Evolutionary conservation across 1,284 basidiomycete genomes (phyloP), one percentile per base, ranked within the genome.

Genomic region (Marasmius sp.): DNA sequence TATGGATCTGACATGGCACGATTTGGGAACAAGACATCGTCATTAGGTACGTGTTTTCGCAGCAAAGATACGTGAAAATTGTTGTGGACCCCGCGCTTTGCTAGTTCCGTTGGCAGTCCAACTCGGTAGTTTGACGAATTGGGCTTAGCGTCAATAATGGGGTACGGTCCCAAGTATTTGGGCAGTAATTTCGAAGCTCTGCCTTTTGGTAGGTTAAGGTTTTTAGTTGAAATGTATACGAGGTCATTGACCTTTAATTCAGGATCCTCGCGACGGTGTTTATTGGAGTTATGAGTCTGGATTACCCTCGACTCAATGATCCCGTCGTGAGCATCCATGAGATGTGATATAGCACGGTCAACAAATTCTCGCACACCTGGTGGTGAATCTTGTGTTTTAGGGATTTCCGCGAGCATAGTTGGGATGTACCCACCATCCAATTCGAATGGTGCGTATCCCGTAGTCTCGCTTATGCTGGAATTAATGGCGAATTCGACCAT

Each of bases 361-460:
- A 34, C 34, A 37, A 37, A 54, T 54, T 34, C 52, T 5, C 34
- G 33, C 4, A 54, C 37, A 11, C 52, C 52, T 2, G 16, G 52
- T 2, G 52, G 14, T 7, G 37, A 9, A 12, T 38, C 14, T 8
- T n/a, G 6, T 6, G 16, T 34, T 16, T 34, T 34, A 10, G 34
- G 34, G 14, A 54, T 16, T 37, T 54, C 52, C 16, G 18, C 12
- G 52, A 54, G 33, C 52, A 54, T 54, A n/a, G 34, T n/a, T 18
- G 52, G 52, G 11, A 54, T 38, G 16, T 37, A 54, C 1, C 75
- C 74, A 45, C 70, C 67, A 58, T 74, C 76, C 2, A 80, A 62
- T 43, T 76, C 70, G 59, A 80, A 81, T 1, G 75, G 76, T 1
- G 75, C 67, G 55, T 71, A 77, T 1, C 73, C 72, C 0, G 74